Conservation (phyloP, 163 green algal species). For the Scenedesmus sp. region DNA sequence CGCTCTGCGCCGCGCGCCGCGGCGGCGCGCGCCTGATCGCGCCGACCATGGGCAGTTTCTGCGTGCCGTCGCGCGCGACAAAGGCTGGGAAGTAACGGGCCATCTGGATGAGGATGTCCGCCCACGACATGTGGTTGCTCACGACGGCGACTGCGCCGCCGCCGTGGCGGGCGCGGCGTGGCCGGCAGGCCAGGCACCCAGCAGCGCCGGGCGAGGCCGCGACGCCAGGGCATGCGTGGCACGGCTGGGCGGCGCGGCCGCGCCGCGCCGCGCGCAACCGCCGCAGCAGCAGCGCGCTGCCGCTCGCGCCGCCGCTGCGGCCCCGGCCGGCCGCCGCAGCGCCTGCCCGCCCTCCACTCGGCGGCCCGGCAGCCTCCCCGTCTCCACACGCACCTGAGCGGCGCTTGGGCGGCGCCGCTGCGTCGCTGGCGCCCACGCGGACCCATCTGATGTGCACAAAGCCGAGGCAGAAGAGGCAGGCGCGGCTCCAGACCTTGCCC, state of each 20-base stretch:
- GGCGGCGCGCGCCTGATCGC: conserved; percentile 68
- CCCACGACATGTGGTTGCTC: conserved; percentile 85
- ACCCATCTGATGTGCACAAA: conserved; percentile 65
- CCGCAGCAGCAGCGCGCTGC: neutral
- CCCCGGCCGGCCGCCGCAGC: neutral
- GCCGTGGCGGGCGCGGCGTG: neutral
- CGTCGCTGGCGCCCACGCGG: neutral
- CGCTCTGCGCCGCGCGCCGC: neutral
- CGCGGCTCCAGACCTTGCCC: conserved; percentile 54
- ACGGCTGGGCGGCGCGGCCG: neutral
- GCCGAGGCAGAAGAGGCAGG: conserved; percentile 65
- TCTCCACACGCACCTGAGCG: conserved; percentile 3
- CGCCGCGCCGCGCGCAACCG: conserved; percentile 10
- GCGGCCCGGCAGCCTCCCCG: neutral
- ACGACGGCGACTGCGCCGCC: conserved; percentile 61
- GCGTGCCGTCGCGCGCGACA: conserved; percentile 73
- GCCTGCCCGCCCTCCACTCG: neutral
- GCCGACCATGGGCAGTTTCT: conserved; percentile 72
- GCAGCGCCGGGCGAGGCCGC: neutral
- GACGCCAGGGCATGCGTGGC: neutral
- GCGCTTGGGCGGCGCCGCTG: neutral
- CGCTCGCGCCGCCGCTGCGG: neutral
- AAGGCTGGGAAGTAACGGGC: conserved; percentile 80
- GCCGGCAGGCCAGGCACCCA: neutral
- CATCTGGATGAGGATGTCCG: conserved; percentile 94